Conservation (phyloP, 148 eudicot species). For the Mesembryanthemum crystallinum region DNA sequence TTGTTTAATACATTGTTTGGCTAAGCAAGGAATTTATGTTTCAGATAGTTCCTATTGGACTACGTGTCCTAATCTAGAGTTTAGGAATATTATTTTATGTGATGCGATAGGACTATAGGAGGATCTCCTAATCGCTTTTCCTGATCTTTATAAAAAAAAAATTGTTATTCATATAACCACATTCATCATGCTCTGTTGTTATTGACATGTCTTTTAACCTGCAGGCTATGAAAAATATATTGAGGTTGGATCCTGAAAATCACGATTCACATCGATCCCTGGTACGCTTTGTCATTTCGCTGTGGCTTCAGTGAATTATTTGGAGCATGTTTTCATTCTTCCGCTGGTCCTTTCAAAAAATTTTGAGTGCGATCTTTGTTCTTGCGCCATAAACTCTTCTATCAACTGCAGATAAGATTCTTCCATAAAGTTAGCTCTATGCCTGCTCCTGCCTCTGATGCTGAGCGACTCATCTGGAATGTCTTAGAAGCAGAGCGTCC, state of each 20-base stretch:
- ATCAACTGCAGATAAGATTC: slow-evolving; percentile 62
- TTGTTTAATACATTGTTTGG: no score
- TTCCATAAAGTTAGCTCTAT: slow-evolving; percentile 70
- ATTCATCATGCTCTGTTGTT: slow-evolving; percentile 1
- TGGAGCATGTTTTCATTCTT: neutral
- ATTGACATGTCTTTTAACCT: slow-evolving; percentile 11
- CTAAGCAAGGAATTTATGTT: no score
- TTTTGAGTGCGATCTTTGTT: neutral
- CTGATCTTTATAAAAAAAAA: no score
- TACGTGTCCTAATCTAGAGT: no score
- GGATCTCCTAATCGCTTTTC: no score
- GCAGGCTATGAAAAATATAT: slow-evolving; percentile 86
- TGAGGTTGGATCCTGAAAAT: slow-evolving; percentile 78
- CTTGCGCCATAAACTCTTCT: slow-evolving; percentile 9
- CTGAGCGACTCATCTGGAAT: slow-evolving; percentile 71
- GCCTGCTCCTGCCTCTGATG: slow-evolving; percentile 73
- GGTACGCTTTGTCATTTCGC: slow-evolving; percentile 44
- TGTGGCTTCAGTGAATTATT: neutral
- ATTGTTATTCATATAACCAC: neutral
- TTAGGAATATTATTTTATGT: no score
- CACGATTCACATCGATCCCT: slow-evolving; percentile 86
- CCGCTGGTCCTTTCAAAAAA: neutral
- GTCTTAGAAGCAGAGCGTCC: slow-evolving; percentile 85
- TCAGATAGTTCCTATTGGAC: no score
- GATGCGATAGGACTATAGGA: no score